These are phyloP conservation scores for Alternaria postmessia DNA, from an alignment of 2,329 filamentous ascomycete species.

Conservation along the genomic window DNA sequence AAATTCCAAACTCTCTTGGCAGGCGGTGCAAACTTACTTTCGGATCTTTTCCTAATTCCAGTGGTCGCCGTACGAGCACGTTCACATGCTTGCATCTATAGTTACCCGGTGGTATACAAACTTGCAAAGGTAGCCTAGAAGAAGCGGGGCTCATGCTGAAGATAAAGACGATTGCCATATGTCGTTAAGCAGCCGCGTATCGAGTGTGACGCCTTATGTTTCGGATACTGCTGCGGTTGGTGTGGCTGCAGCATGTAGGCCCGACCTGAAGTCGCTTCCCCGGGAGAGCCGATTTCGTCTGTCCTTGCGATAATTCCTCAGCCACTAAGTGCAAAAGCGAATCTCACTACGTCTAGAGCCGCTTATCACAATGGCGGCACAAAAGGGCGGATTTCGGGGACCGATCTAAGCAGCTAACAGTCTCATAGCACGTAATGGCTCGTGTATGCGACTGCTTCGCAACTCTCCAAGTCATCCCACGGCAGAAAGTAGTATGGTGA, in stretches of 20 bases:
- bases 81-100: background rate
- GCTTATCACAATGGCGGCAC: background rate
- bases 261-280: background rate
- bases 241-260: background rate
- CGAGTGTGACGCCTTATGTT: background rate
- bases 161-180: background rate
- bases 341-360: background rate
- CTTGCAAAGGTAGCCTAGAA: background rate
- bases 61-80: too few relatives aligned
- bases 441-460: background rate
- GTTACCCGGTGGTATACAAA: background rate
- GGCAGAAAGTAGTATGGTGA: background rate
- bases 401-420: background rate
- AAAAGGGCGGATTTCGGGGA: slow-evolving; percentile 13
- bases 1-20: background rate
- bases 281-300: background rate
- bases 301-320: background rate
- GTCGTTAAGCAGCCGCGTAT: background rate
- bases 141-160: background rate
- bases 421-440: slow-evolving; percentile 1
- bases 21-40: background rate
- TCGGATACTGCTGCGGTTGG: background rate
- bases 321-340: background rate
- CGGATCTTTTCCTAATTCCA: background rate
- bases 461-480: background rate